Conservation (phyloP, 805 yeast species). For the Isabelozyma heimii region DNA sequence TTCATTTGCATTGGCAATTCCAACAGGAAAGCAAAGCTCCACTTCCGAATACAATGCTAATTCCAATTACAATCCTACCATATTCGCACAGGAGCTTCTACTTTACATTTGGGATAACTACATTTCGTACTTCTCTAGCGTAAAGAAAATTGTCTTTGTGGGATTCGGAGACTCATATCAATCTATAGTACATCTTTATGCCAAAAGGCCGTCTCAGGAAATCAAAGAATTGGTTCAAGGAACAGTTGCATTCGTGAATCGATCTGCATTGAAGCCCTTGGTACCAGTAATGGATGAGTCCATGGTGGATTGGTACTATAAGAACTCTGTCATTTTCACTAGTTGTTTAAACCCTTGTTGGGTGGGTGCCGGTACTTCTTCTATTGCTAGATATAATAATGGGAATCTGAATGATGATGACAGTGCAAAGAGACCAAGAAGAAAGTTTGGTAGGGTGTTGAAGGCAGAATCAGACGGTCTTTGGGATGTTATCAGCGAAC, state of each 20-base stretch:
- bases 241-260: constrained; percentile 65
- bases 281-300: constrained; percentile 88
- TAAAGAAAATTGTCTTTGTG: constrained; percentile 69
- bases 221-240: constrained; percentile 64
- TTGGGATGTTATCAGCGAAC: constrained; percentile 72
- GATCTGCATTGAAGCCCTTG: constrained; percentile 68
- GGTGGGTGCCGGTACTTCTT: constrained; percentile 47
- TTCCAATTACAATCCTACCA: constrained; percentile 53
- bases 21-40: constrained; percentile 8
- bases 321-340: constrained; percentile 80
- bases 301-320: constrained; percentile 87
- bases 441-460: constrained; percentile 87
- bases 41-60: constrained; percentile 25
- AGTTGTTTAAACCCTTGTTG: constrained; percentile 75
- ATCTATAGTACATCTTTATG: constrained; percentile 81
- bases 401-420: constrained; percentile 19
- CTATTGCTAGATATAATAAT: constrained; percentile 6
- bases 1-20: constrained; percentile 38
- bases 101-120: constrained; percentile 90
- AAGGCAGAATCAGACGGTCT: constrained; percentile 71
- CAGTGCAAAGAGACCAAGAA: constrained; percentile 68
- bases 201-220: constrained; percentile 64
- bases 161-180: constrained; percentile 91
- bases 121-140: constrained; percentile 63
- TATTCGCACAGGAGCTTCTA: constrained; percentile 72